Conservation (phyloP, 371 early-diverging fungal genomes). For the Mucor circinelloides region DNA sequence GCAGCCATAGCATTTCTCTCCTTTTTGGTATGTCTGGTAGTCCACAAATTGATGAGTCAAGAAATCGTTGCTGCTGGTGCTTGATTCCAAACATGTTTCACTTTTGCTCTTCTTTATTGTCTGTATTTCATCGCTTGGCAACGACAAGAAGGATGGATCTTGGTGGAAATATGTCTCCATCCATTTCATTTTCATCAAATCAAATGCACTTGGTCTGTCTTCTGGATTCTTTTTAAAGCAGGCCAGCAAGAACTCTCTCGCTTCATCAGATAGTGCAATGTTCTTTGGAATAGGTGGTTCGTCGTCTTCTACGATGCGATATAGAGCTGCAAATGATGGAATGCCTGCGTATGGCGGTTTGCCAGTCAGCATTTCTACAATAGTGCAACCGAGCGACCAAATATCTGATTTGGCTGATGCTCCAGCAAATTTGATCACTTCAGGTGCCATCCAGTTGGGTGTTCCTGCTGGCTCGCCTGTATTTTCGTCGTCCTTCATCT, state of each 20-base stretch:
- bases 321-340: conserved; percentile 83
- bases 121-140: neutral
- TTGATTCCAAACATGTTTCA: neutral
- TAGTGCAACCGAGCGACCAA: conserved; percentile 91
- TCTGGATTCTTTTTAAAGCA: conserved; percentile 85
- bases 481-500: conserved; percentile 65
- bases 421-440: conserved; percentile 88
- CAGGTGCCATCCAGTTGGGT: conserved; percentile 99
- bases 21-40: neutral
- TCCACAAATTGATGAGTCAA: conserved; percentile 1
- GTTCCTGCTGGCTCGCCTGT: conserved; percentile 86
- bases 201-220: conserved; percentile 68
- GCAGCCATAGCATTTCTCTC: conserved; percentile 11
- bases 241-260: conserved; percentile 68
- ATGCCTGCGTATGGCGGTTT: conserved; percentile 85
- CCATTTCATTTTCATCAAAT: conserved; percentile 71
- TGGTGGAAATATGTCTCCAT: conserved; percentile 11
- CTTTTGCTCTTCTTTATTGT: conserved; percentile 13
- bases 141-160: neutral
- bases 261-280: conserved; percentile 65
- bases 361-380: conserved; percentile 88
- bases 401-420: conserved; percentile 86
- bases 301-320: conserved; percentile 88
- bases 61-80: neutral
- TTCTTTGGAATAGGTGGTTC: conserved; percentile 80